Percentiles rank a stretch among this genome's conserved stretches.
These are phyloP conservation scores for Stagonosporopsis tanaceti DNA, from an alignment of 2,329 filamentous ascomycete genomes.

Conservation along the genomic window DNA sequence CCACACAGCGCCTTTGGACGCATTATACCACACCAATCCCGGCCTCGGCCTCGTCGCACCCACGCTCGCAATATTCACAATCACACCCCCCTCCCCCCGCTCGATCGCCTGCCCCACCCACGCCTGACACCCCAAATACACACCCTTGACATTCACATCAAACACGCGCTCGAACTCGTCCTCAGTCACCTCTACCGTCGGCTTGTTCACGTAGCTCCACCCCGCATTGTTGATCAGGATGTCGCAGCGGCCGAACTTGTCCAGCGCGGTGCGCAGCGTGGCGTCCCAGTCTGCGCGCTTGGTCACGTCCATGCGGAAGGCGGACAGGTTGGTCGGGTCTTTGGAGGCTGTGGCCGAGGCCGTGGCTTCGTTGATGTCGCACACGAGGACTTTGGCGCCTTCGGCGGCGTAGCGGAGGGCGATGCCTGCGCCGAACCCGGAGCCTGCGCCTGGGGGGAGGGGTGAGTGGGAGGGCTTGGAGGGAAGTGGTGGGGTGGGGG, in stretches of 20 bases:
- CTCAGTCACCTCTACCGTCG: slow-evolving; percentile 70
- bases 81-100: slow-evolving; percentile 64
- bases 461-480: slow-evolving; percentile 6
- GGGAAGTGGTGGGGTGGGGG: neutral
- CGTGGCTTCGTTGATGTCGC: slow-evolving; percentile 65
- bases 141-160: slow-evolving; percentile 72
- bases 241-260: slow-evolving; percentile 64
- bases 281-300: slow-evolving; percentile 60
- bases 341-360: slow-evolving; percentile 60
- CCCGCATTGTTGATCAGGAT: slow-evolving; percentile 70
- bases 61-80: slow-evolving; percentile 73
- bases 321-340: slow-evolving; percentile 44
- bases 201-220: slow-evolving; percentile 61
- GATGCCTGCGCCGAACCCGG: slow-evolving; percentile 71
- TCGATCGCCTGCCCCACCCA: slow-evolving; percentile 68
- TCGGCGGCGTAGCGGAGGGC: slow-evolving; percentile 66
- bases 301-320: slow-evolving; percentile 61
- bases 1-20: slow-evolving; percentile 71
- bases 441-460: slow-evolving; percentile 59
- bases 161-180: slow-evolving; percentile 72
- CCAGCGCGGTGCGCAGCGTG: slow-evolving; percentile 61
- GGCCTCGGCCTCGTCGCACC: slow-evolving; percentile 69
- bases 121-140: slow-evolving; percentile 68
- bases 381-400: slow-evolving; percentile 68
- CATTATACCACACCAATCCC: slow-evolving; percentile 74